A percentile compares a stretch with the other conserved stretches of the same genome.
Evolutionary conservation across 306 rosid genomes (phyloP).

Genomic region (Dryas drummondii): DNA sequence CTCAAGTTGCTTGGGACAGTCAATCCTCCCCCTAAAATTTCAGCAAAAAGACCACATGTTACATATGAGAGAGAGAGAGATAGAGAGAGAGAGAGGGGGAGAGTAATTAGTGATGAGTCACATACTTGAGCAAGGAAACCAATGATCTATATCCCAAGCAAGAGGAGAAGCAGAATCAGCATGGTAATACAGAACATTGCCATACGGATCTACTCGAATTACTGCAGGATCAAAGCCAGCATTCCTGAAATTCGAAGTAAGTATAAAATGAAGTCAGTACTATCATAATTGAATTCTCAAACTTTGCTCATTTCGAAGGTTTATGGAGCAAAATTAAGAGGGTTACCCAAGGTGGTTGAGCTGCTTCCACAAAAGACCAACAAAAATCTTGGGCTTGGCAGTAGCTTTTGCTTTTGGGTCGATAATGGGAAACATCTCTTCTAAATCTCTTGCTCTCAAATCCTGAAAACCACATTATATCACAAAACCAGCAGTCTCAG

Average conservation of each 20-base stretch:
- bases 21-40: slow-evolving; percentile 83
- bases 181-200: slow-evolving; percentile 86
- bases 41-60: slow-evolving; percentile 17
- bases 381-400: slow-evolving; percentile 67
- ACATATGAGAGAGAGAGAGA: not conserved
- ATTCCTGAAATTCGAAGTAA: slow-evolving; percentile 53
- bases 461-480: slow-evolving; percentile 37
- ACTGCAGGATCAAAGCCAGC: slow-evolving; percentile 96
- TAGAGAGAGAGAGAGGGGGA: slow-evolving; percentile 22
- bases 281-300: not conserved
- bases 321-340: slow-evolving; percentile 18
- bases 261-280: not conserved
- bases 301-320: not conserved
- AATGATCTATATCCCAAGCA: slow-evolving; percentile 96
- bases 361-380: slow-evolving; percentile 86
- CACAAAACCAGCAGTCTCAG: not conserved
- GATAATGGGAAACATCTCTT: slow-evolving; percentile 62
- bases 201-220: slow-evolving; percentile 79
- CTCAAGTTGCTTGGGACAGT: slow-evolving; percentile 89
- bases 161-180: slow-evolving; percentile 96
- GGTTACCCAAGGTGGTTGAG: slow-evolving; percentile 89
- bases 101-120: not conserved
- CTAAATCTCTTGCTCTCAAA: slow-evolving; percentile 50
- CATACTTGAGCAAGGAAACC: slow-evolving; percentile 96
- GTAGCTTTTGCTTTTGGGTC: slow-evolving; percentile 81